These are phyloP conservation scores for Rhizomucor miehei DNA, from an alignment of 371 early-diverging fungal species.

Conservation along the genomic window DNA sequence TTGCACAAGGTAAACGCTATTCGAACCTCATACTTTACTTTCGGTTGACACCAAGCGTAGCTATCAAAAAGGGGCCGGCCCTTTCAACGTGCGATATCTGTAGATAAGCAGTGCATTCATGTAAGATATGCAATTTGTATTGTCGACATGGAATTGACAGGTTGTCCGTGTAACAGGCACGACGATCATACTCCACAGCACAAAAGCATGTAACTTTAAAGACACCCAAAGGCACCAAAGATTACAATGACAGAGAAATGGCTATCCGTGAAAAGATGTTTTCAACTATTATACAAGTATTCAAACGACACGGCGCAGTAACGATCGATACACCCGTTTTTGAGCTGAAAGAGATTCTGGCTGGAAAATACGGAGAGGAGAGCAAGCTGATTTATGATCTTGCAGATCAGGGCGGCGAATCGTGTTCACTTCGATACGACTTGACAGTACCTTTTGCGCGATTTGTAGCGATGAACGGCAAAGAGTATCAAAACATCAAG, in stretches of 20 bases:
- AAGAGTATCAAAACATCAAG: slow-evolving; percentile 84
- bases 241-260: slow-evolving; percentile 94
- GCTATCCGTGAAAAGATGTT: slow-evolving; percentile 90
- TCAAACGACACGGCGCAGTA: slow-evolving; percentile 96
- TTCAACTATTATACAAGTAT: slow-evolving; percentile 77
- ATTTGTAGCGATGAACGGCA: slow-evolving; percentile 92
- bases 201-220: neutral
- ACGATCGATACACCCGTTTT: slow-evolving; percentile 99
- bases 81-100: too few species aligned
- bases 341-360: slow-evolving; percentile 95
- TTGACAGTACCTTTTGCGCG: slow-evolving; percentile 98
- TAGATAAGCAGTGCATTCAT: too few species aligned
- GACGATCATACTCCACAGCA: too few species aligned
- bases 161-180: too few species aligned
- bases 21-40: too few species aligned
- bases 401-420: slow-evolving; percentile 98
- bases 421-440: slow-evolving; percentile 97
- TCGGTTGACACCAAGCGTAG: too few species aligned
- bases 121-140: too few species aligned
- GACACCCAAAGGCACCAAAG: slow-evolving; percentile 71
- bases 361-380: slow-evolving; percentile 99
- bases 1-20: too few species aligned
- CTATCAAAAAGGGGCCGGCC: too few species aligned
- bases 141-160: too few species aligned
- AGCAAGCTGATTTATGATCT: slow-evolving; percentile 98